A percentile compares a stretch with the other conserved stretches of the same genome.
These are phyloP conservation scores for Liquidambar formosana DNA, from an alignment of 164 flowering plant genomes.

Conservation along the genomic window DNA sequence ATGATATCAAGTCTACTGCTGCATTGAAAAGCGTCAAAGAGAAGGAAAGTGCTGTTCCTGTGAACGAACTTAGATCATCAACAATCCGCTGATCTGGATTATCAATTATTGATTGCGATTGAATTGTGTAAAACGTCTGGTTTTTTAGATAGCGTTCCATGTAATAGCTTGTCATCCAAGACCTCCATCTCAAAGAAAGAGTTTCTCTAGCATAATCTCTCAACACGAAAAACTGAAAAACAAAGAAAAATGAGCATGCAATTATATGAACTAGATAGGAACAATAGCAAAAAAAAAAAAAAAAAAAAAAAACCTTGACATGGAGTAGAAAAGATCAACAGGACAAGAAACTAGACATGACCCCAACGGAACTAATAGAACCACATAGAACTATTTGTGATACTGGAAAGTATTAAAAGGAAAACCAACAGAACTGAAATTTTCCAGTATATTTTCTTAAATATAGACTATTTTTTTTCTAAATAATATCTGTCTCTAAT, in stretches of 20 bases:
- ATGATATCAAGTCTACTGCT: slow-evolving; percentile 86
- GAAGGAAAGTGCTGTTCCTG: slow-evolving; percentile 94
- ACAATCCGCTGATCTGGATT: slow-evolving; percentile 99
- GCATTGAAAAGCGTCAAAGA: slow-evolving; percentile 89
- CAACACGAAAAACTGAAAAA: slow-evolving; percentile 76
- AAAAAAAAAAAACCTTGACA: too few relatives aligned
- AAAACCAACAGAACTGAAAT: neutral
- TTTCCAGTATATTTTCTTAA: too few relatives aligned
- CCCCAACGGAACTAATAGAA: neutral
- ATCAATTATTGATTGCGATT: slow-evolving; percentile 87
- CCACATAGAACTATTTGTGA: neutral
- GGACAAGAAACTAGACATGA: neutral
- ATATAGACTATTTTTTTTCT: too few relatives aligned
- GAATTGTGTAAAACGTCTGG: slow-evolving; percentile 82
- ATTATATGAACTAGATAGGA: neutral
- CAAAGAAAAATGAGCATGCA: slow-evolving; percentile 5
- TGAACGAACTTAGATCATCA: slow-evolving; percentile 94
- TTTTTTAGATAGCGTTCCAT: slow-evolving; percentile 85
- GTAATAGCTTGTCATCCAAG: slow-evolving; percentile 96
- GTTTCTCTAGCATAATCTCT: slow-evolving; percentile 91
- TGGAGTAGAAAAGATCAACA: too few relatives aligned
- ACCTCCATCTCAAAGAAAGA: slow-evolving; percentile 89
- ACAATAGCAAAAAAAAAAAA: too few relatives aligned
- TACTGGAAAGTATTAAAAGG: neutral
- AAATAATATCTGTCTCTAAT: neutral